phyloP scores from a whole-genome alignment of 352 stramenopile genomes.

The Phytophthora agathidicida region DNA sequence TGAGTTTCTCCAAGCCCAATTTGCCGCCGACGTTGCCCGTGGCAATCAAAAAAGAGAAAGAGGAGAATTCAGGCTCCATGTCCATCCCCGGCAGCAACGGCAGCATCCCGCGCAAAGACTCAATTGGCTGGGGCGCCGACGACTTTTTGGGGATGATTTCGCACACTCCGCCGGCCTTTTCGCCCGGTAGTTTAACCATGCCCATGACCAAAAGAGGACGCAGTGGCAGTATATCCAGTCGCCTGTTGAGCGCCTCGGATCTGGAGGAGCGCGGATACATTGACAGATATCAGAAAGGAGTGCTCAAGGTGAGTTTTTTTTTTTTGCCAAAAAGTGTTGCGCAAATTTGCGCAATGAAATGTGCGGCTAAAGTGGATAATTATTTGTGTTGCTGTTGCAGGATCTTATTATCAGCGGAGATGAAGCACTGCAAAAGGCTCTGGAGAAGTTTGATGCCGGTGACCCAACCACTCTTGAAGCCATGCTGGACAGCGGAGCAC shows the following conservation, averaged over 20 bases:
- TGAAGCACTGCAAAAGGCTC: conserved; percentile 85
- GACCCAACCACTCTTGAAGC: conserved; percentile 86
- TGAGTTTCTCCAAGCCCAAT: conserved; percentile 54
- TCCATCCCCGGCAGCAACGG: conserved; percentile 35
- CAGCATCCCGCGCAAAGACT: conserved; percentile 75
- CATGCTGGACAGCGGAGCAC: conserved; percentile 79
- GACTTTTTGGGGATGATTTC: conserved; percentile 90
- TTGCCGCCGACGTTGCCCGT: conserved; percentile 72
- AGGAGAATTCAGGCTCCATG: conserved; percentile 36
- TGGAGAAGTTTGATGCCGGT: conserved; percentile 90
- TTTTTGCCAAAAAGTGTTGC: background rate
- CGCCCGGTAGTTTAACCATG: conserved; percentile 88
- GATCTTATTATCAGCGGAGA: conserved; percentile 93
- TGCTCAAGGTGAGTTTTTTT: conserved; percentile 75
- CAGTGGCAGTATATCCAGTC: conserved; percentile 86
- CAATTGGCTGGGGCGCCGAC: conserved; percentile 82
- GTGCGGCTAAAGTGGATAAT: conserved; percentile 1
- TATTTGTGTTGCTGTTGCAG: conserved; percentile 29
- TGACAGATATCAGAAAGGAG: conserved; percentile 90
- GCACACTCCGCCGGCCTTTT: conserved; percentile 92
- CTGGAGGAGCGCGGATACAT: conserved; percentile 91
- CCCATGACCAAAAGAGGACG: conserved; percentile 87
- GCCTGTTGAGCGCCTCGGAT: conserved; percentile 88
- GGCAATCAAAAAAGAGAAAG: conserved; percentile 74
- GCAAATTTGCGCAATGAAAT: no score